Evolutionary conservation across 345 rosid genomes (phyloP).

Genomic region (Hirschfeldia incana): DNA sequence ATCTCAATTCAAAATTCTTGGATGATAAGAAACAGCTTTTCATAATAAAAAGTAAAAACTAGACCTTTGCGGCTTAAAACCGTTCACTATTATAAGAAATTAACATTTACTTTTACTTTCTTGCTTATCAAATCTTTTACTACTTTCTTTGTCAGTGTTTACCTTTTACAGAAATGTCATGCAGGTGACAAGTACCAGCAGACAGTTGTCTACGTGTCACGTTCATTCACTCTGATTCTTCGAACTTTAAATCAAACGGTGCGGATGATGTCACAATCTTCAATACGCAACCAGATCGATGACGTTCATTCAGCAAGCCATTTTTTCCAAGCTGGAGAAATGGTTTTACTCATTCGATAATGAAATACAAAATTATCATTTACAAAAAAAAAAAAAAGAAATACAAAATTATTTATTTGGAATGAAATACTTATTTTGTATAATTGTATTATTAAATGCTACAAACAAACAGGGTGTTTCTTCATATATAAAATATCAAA

Average conservation of each 20-base stretch:
- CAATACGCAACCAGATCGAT: neutral
- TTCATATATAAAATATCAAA: neutral
- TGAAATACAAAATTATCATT: neutral
- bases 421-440: neutral
- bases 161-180: slow-evolving; percentile 20
- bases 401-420: neutral
- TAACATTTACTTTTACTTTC: slow-evolving; percentile 1
- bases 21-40: slow-evolving; percentile 16
- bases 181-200: slow-evolving; percentile 34
- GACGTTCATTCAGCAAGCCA: neutral
- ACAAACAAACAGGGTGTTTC: neutral
- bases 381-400: no score
- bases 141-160: slow-evolving; percentile 7
- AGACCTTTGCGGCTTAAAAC: slow-evolving; percentile 32
- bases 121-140: neutral
- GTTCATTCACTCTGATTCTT: slow-evolving; percentile 19
- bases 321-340: neutral
- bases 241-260: slow-evolving; percentile 18
- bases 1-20: neutral
- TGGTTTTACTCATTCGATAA: neutral
- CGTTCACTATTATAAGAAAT: neutral
- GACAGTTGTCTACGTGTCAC: slow-evolving; percentile 34
- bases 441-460: neutral
- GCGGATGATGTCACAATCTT: slow-evolving; percentile 18
- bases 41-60: neutral